Conservation (phyloP, 192 early-diverging fungal species). For the Coemansia asiatica region DNA sequence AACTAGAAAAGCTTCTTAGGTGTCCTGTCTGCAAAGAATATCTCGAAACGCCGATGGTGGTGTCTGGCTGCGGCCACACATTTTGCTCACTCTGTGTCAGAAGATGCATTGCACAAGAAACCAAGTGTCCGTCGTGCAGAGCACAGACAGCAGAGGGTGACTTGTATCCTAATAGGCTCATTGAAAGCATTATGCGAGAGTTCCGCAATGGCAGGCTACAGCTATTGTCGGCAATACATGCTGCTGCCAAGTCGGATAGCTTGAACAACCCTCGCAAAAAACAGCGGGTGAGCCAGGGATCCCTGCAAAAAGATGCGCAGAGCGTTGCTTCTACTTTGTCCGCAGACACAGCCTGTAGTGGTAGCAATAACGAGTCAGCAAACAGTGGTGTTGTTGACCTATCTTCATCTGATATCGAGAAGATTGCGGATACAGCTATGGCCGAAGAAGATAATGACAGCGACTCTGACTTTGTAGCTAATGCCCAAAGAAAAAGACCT, state of each 20-base stretch:
- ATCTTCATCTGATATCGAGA: constrained; percentile 16
- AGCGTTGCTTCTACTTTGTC: neutral
- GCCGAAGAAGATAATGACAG: constrained; percentile 29
- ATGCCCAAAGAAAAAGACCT: neutral
- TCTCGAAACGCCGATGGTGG: constrained; percentile 60
- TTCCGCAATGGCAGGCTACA: constrained; percentile 34
- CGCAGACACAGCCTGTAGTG: neutral
- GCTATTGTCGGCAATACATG: constrained; percentile 22
- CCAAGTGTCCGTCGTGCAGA: constrained; percentile 68
- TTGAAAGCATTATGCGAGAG: constrained; percentile 32
- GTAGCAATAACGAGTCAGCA: too few species aligned
- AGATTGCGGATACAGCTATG: constrained; percentile 13
- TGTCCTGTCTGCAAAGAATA: constrained; percentile 80
- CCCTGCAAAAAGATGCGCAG: neutral
- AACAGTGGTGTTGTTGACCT: constrained; percentile 15
- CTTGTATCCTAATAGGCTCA: constrained; percentile 40
- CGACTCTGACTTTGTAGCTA: constrained; percentile 39
- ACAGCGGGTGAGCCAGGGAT: neutral
- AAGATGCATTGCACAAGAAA: constrained; percentile 59
- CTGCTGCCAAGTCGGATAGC: neutral
- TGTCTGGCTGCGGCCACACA: constrained; percentile 66
- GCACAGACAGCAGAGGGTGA: constrained; percentile 37
- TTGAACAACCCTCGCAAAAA: neutral
- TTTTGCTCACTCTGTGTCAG: constrained; percentile 80
- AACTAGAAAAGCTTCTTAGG: constrained; percentile 67